Percentiles rank a stretch among this genome's conserved stretches.
Evolutionary conservation across 2,329 filamentous ascomycete genomes (phyloP).

Genomic region (Penicillium decumbens): DNA sequence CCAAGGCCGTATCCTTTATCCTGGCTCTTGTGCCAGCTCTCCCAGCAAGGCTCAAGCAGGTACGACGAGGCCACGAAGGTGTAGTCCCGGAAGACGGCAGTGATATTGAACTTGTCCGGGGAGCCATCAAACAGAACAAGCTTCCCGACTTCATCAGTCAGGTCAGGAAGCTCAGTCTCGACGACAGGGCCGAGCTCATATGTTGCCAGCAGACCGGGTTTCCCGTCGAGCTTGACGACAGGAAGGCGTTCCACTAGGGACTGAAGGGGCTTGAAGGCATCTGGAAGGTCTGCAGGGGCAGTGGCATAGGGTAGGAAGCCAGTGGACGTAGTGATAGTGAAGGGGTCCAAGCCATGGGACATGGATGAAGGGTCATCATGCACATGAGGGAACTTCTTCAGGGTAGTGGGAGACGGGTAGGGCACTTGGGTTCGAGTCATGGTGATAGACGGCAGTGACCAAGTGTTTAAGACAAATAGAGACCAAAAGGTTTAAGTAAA

Average conservation of each 20-base stretch:
- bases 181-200: constrained; percentile 72
- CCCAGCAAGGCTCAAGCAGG: constrained; percentile 84
- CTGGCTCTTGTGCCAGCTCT: constrained; percentile 54
- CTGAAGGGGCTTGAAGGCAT: constrained; percentile 68
- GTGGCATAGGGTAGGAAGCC: constrained; percentile 44
- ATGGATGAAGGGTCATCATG: constrained; percentile 42
- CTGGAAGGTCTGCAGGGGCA: constrained; percentile 54
- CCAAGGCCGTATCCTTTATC: constrained; percentile 75
- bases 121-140: constrained; percentile 50
- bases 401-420: constrained; percentile 32
- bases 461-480: not conserved
- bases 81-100: constrained; percentile 86
- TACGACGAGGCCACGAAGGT: constrained; percentile 86
- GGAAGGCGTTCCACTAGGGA: constrained; percentile 72
- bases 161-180: constrained; percentile 67
- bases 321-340: constrained; percentile 46
- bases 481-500: constrained; percentile 1
- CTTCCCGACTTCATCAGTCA: constrained; percentile 68
- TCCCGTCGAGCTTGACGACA: constrained; percentile 67
- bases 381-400: constrained; percentile 43
- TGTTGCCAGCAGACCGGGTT: constrained; percentile 70
- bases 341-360: constrained; percentile 42
- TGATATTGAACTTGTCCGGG: constrained; percentile 71
- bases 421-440: constrained; percentile 36
- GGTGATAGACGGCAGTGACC: constrained; percentile 13